Evolutionary conservation across 805 yeast genomes (phyloP).

Genomic region (Monosporozyma yasuniensis): DNA sequence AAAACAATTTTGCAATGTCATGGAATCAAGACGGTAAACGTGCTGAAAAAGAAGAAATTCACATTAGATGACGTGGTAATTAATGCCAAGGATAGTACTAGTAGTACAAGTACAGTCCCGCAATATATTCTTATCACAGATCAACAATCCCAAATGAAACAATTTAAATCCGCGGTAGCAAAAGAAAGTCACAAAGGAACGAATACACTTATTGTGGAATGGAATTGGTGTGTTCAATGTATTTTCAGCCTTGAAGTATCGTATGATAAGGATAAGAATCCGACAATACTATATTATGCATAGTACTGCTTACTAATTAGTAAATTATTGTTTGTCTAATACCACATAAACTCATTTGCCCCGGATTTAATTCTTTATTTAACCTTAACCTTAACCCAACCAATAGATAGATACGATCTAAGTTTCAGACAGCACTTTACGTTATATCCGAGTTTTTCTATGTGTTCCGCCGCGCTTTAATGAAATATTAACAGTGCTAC

Average conservation of each 20-base stretch:
- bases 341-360: too few relatives aligned
- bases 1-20: conserved; percentile 21
- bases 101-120: conserved; percentile 7
- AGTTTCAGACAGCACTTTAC: too few relatives aligned
- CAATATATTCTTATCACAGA: conserved; percentile 21
- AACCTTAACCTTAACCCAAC: too few relatives aligned
- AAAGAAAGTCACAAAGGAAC: conserved; percentile 2
- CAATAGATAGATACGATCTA: too few relatives aligned
- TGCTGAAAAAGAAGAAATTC: conserved; percentile 15
- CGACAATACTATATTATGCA: not conserved
- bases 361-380: too few relatives aligned
- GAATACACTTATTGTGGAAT: conserved; percentile 20
- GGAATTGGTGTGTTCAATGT: conserved; percentile 29
- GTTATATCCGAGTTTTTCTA: too few relatives aligned
- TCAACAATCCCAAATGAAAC: conserved; percentile 25
- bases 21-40: conserved; percentile 19
- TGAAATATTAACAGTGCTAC: too few relatives aligned
- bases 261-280: not conserved
- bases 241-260: conserved; percentile 19
- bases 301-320: not conserved
- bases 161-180: conserved; percentile 14
- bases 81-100: not conserved
- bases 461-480: too few relatives aligned
- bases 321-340: not conserved
- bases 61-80: conserved; percentile 10